These are phyloP conservation scores for Pseudogymnoascus sp. DNA, from an alignment of 2,329 filamentous ascomycete species.

Conservation along the genomic window DNA sequence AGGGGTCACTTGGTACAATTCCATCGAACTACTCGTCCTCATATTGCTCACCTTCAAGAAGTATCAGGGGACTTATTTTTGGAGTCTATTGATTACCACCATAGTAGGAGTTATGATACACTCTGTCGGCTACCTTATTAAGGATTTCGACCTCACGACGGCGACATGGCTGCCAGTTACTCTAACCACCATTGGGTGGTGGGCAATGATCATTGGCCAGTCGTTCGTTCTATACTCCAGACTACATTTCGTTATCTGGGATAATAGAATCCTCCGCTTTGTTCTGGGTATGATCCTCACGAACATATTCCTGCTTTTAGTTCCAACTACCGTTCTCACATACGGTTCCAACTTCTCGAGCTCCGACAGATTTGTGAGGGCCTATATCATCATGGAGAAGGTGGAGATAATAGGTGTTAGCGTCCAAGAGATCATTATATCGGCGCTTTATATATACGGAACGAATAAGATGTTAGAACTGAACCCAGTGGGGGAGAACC, in stretches of 20 bases:
- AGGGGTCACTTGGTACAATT: conserved; percentile 31
- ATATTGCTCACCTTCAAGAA: conserved; percentile 32
- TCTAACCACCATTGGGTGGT: conserved; percentile 38
- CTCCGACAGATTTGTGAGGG: conserved; percentile 25
- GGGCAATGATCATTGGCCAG: conserved; percentile 48
- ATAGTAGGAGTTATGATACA: conserved; percentile 31
- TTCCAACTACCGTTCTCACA: conserved; percentile 43
- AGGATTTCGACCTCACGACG: conserved; percentile 31
- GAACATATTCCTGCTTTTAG: conserved; percentile 41
- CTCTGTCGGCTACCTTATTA: conserved; percentile 39
- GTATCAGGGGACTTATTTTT: conserved; percentile 33
- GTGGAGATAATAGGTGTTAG: conserved; percentile 38
- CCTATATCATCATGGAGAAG: conserved; percentile 35
- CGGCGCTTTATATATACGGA: conserved; percentile 45
- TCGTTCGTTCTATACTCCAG: conserved; percentile 49
- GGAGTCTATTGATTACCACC: conserved; percentile 32
- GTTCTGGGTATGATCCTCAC: conserved; percentile 46
- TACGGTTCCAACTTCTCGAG: conserved; percentile 29
- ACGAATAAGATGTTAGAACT: conserved; percentile 26
- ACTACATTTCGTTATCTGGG: conserved; percentile 44
- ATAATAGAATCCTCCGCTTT: conserved; percentile 36
- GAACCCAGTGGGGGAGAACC: conserved; percentile 14
- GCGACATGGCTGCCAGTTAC: conserved; percentile 39
- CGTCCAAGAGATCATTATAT: conserved; percentile 39
- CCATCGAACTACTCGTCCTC: conserved; percentile 31